phyloP scores from a whole-genome alignment of 345 rosid genomes.

The Hypericum androsaemum region DNA sequence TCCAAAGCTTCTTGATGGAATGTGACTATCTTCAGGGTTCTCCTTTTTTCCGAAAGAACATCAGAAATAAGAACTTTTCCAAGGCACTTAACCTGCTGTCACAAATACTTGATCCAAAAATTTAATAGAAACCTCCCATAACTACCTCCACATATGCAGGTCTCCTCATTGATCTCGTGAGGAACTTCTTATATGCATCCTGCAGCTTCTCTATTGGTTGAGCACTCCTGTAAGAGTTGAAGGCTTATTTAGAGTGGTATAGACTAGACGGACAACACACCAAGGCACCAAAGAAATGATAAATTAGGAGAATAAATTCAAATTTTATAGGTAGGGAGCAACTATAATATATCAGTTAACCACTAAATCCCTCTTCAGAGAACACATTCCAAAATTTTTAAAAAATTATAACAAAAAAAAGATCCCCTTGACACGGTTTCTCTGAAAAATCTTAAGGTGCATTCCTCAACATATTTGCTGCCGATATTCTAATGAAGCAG shows the following conservation, averaged over 20 bases:
- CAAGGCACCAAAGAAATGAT: background rate
- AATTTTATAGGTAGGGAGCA: background rate
- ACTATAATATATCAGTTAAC: too few species aligned
- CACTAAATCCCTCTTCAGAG: too few species aligned
- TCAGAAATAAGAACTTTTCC: background rate
- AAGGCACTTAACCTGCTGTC: too few species aligned
- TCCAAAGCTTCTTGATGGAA: conserved; percentile 67
- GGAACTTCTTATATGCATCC: conserved; percentile 65
- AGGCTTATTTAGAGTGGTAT: conserved; percentile 4
- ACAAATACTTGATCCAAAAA: background rate
- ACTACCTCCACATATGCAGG: conserved; percentile 39
- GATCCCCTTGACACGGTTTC: too few species aligned
- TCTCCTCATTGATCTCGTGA: conserved; percentile 55
- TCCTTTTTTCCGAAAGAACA: conserved; percentile 25
- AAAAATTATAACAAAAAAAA: too few species aligned
- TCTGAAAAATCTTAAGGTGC: too few species aligned
- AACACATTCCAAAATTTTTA: too few species aligned
- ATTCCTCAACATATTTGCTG: too few species aligned
- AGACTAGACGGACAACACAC: too few species aligned
- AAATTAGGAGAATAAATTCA: conserved; percentile 1
- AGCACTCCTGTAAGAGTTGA: conserved; percentile 40
- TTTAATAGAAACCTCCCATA: background rate
- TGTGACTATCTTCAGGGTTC: conserved; percentile 37
- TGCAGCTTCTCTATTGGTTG: conserved; percentile 67
- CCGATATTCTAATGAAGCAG: too few species aligned